phyloP scores from a whole-genome alignment of 176 grass and related monocot species.

The barley (Hordeum vulgare) region MorexV3_pseudomolecules_assembly NC_058518.1:81194729-81195228 shows the following conservation, averaged over 20 bases:
- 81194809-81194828: constrained; percentile 11
- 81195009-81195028: neutral
- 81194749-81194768: neutral
- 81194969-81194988: neutral
- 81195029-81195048: neutral
- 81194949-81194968: constrained; percentile 12
- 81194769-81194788: neutral
- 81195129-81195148: neutral
- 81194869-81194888: neutral
- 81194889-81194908: constrained; percentile 3
- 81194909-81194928: neutral
- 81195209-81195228: neutral
- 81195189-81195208: neutral
- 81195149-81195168: constrained; percentile 12
- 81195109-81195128: neutral
- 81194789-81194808: constrained; percentile 8
- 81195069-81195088: neutral
- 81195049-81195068: neutral
- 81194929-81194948: constrained; percentile 10
- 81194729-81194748: neutral
- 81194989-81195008: constrained; percentile 37
- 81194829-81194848: neutral
- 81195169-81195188: neutral
- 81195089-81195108: neutral
- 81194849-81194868: neutral